phyloP scores from a whole-genome alignment of 1,284 basidiomycete species.

The Naganishia sp. region DNA sequence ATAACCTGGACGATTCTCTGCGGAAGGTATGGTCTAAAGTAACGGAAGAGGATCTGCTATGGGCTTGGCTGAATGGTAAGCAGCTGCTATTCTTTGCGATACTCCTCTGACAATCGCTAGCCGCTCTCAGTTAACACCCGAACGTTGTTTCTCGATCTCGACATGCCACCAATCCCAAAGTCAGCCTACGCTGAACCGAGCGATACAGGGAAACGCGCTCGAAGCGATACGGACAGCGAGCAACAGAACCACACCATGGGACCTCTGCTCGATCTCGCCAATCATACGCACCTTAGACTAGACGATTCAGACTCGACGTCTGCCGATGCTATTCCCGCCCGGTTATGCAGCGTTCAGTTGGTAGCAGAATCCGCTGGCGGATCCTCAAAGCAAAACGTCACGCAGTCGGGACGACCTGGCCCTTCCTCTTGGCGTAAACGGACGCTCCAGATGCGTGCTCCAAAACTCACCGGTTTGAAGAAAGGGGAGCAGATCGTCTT shows the following conservation, averaged over 20 bases:
- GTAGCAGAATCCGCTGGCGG: slow-evolving; percentile 31
- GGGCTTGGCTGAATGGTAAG: slow-evolving; percentile 84
- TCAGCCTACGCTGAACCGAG: slow-evolving; percentile 19
- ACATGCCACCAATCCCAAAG: slow-evolving; percentile 58
- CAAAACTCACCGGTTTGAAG: slow-evolving; percentile 54
- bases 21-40: slow-evolving; percentile 34
- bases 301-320: neutral
- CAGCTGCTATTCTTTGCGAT: slow-evolving; percentile 16
- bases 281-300: slow-evolving; percentile 58
- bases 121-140: slow-evolving; percentile 73
- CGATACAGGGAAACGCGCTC: slow-evolving; percentile 34
- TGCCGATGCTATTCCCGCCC: neutral
- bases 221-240: slow-evolving; percentile 31
- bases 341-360: slow-evolving; percentile 6
- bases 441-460: slow-evolving; percentile 62
- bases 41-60: slow-evolving; percentile 61
- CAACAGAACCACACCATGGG: slow-evolving; percentile 75
- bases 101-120: slow-evolving; percentile 18
- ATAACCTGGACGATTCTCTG: neutral
- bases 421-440: slow-evolving; percentile 8
- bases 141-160: slow-evolving; percentile 74
- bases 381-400: slow-evolving; percentile 20
- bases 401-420: neutral
- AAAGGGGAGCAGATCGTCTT: slow-evolving; percentile 68
- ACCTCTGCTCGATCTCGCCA: slow-evolving; percentile 81